Conservation (phyloP, 306 rosid genomes). For the Lithocarpus polystachyus region DNA sequence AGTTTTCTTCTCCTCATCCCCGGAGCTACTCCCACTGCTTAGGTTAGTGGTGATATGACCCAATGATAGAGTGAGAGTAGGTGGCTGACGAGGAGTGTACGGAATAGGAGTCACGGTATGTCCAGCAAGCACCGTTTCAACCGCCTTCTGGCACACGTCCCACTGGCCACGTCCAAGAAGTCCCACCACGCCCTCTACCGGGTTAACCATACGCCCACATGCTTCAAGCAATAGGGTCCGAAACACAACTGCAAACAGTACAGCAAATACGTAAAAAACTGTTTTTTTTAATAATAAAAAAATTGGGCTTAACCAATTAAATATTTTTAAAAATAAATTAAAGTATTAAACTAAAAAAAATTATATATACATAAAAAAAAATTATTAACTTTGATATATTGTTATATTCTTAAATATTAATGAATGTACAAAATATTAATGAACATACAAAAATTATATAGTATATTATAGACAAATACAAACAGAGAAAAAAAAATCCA, state of each 20-base stretch:
- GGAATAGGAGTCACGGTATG: conserved; percentile 34
- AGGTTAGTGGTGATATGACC: neutral
- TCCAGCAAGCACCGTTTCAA: conserved; percentile 47
- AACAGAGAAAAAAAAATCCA: too few relatives aligned
- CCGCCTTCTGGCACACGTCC: conserved; percentile 53
- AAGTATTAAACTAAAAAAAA: too few relatives aligned
- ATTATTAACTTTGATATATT: too few relatives aligned
- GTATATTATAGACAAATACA: too few relatives aligned
- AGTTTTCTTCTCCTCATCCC: conserved; percentile 32
- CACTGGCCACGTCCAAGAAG: conserved; percentile 46
- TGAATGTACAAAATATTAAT: too few relatives aligned
- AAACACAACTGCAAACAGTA: conserved; percentile 41
- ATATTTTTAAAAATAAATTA: too few relatives aligned
- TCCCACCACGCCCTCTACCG: conserved; percentile 68
- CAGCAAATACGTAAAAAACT: too few relatives aligned
- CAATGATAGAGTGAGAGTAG: neutral
- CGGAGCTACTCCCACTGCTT: conserved; percentile 1
- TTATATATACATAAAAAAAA: too few relatives aligned
- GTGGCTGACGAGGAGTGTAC: neutral
- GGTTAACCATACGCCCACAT: conserved; percentile 67
- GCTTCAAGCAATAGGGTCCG: conserved; percentile 69
- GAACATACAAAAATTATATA: too few relatives aligned
- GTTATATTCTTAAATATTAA: too few relatives aligned
- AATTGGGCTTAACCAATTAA: too few relatives aligned
- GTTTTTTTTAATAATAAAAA: too few relatives aligned